Conservation (phyloP, 129 eudicot species). For the Smallanthus sonchifolius region DNA sequence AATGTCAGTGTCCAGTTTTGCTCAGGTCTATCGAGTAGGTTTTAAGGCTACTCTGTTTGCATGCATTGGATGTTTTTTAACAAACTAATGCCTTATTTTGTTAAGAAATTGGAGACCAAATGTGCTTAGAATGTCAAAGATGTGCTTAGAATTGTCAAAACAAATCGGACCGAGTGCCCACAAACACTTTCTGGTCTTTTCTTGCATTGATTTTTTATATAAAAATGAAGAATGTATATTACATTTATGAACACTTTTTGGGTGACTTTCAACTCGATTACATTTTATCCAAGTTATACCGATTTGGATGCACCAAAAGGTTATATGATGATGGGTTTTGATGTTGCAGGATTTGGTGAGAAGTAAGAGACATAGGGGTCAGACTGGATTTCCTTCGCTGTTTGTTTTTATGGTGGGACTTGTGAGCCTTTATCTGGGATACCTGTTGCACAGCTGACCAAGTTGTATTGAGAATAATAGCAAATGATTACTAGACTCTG, state of each 20-base stretch:
- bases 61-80: background rate
- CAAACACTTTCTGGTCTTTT: too few species aligned
- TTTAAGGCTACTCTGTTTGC: background rate
- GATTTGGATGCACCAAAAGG: background rate
- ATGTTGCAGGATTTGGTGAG: slow-evolving; percentile 49
- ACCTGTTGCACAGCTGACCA: slow-evolving; percentile 38
- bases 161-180: too few species aligned
- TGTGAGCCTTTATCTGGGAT: slow-evolving; percentile 52
- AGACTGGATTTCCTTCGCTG: slow-evolving; percentile 66
- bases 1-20: background rate
- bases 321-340: background rate
- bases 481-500: background rate
- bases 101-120: slow-evolving; percentile 1
- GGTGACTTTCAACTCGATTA: too few species aligned
- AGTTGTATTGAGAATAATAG: background rate
- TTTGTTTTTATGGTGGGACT: slow-evolving; percentile 74
- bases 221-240: too few species aligned
- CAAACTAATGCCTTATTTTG: background rate
- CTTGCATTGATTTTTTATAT: too few species aligned
- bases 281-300: too few species aligned
- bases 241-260: too few species aligned
- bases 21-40: background rate
- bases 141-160: background rate
- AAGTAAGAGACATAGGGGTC: slow-evolving; percentile 49
- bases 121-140: background rate